Base-by-base conservation (phyloP, 495 filamentous ascomycete species). In the Penicillium parvum region DNA sequence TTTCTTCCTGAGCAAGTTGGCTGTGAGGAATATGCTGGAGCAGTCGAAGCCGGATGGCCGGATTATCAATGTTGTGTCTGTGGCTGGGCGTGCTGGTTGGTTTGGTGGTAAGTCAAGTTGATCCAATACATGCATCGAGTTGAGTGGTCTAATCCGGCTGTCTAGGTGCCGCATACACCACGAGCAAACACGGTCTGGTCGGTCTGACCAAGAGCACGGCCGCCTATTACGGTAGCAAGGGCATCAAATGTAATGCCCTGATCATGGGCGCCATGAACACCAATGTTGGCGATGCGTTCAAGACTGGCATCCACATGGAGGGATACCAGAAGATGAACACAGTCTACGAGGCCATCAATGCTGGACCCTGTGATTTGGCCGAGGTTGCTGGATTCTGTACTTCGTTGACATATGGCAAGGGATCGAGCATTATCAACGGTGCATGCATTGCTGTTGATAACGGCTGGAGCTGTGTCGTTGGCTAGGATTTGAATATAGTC, bases 191-290 rank as follows among this genome's bases (percentile, higher is more conserved):
- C 29, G 47, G 47, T 4, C 52, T 83, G 11, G 50, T 80, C 9
- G 81, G 77, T 4, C 58, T 82, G 46, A 83, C 80, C 16, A 82
- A 83, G 59, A 82, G 72, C 55, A 83, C 78, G 20, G 79, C 79
- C 2, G 67, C 71, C 0, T 78, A 62, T 58, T 83, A 83, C 55
- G 73, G 67, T 0, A 62, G 58, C 27, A 74, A 77, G 57, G 75
- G 76, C 15, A 80, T 84, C 53, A 69, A 72, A 32, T 73, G 66
- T 47, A 71, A 82, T 26, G 77, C 74, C 0, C 57, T 83, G 38
- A 59, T 74, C 60, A 56, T 78, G 32, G 81, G 78, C 15, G 75
- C 54, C 7, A 81, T 84, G 77, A 14, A 57, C 0, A 73, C 72
- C 28, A 83, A 81, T 45, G 81, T 82, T 47, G 49, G 27, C 8